Evolutionary conservation across 2,329 filamentous ascomycete species (phyloP).

Genomic region (Incumbomyces lentus): DNA sequence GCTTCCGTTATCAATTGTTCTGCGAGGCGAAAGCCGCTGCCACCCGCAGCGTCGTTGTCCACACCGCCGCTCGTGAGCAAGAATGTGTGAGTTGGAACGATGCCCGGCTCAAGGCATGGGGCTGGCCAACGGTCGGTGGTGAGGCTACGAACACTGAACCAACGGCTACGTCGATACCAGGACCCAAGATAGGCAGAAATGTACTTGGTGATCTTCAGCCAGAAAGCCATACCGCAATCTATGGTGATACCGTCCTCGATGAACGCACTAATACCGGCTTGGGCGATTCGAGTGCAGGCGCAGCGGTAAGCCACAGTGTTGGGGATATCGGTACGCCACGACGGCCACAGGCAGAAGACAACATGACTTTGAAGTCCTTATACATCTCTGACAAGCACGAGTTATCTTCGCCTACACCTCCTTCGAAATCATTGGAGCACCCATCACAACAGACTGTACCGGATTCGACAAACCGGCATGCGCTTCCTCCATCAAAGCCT

Average conservation of each 20-base stretch:
- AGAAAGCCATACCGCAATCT: constrained; percentile 21
- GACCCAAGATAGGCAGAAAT: constrained; percentile 12
- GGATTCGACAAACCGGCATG: not conserved
- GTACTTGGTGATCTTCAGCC: constrained; percentile 17
- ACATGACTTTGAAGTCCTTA: constrained; percentile 19
- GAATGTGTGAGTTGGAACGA: constrained; percentile 20
- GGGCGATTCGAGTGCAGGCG: constrained; percentile 14
- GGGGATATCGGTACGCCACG: not conserved
- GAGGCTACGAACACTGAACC: not conserved
- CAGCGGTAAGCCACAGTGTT: constrained; percentile 5
- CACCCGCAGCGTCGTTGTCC: constrained; percentile 52
- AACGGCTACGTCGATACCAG: not conserved
- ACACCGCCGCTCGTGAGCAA: constrained; percentile 20
- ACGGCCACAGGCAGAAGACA: constrained; percentile 10
- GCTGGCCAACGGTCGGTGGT: not conserved
- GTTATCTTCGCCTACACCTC: too few relatives aligned
- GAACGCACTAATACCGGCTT: constrained; percentile 3
- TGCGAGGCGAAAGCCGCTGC: constrained; percentile 55
- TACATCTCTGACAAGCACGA: constrained; percentile 13
- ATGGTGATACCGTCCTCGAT: constrained; percentile 15
- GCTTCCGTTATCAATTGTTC: constrained; percentile 56
- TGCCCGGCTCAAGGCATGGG: constrained; percentile 15
- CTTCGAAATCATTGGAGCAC: too few relatives aligned
- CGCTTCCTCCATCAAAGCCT: constrained; percentile 5
- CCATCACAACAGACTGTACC: not conserved